Conservation (phyloP, 805 yeast genomes). For the Starmera caribaea region DNA sequence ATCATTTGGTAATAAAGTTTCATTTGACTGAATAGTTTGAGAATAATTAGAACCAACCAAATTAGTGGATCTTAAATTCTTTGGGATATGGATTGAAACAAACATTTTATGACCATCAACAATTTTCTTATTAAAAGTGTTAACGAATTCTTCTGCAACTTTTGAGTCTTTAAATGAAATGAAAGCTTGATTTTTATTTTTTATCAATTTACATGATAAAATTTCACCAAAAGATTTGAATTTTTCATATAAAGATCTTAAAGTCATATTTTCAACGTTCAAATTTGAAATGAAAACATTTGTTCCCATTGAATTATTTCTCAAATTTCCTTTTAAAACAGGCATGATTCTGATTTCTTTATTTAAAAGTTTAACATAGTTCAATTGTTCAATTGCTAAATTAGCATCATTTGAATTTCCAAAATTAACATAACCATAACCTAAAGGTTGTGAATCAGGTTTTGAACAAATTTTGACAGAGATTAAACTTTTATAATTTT, state of each 20-base stretch:
- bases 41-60: background rate
- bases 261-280: slow-evolving; percentile 22
- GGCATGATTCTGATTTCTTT: slow-evolving; percentile 48
- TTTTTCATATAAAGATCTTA: slow-evolving; percentile 37
- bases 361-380: slow-evolving; percentile 30
- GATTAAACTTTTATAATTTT: slow-evolving; percentile 32
- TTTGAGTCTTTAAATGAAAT: slow-evolving; percentile 24
- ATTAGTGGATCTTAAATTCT: slow-evolving; percentile 5
- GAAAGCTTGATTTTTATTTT: slow-evolving; percentile 29
- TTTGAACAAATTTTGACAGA: slow-evolving; percentile 55
- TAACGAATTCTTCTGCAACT: slow-evolving; percentile 26
- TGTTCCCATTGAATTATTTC: slow-evolving; percentile 28
- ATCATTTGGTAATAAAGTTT: slow-evolving; percentile 5
- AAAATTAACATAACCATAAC: slow-evolving; percentile 70
- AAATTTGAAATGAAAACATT: slow-evolving; percentile 41
- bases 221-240: slow-evolving; percentile 39
- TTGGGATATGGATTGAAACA: slow-evolving; percentile 33
- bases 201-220: slow-evolving; percentile 31
- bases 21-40: background rate
- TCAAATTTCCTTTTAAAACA: slow-evolving; percentile 37
- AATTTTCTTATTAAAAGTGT: slow-evolving; percentile 17
- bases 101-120: slow-evolving; percentile 22
- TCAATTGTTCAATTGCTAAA: slow-evolving; percentile 46
- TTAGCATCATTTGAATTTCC: slow-evolving; percentile 39
- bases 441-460: slow-evolving; percentile 47